Base-by-base conservation (phyloP, 2,329 filamentous ascomycete species). In the Akanthomyces lecanii region DNA sequence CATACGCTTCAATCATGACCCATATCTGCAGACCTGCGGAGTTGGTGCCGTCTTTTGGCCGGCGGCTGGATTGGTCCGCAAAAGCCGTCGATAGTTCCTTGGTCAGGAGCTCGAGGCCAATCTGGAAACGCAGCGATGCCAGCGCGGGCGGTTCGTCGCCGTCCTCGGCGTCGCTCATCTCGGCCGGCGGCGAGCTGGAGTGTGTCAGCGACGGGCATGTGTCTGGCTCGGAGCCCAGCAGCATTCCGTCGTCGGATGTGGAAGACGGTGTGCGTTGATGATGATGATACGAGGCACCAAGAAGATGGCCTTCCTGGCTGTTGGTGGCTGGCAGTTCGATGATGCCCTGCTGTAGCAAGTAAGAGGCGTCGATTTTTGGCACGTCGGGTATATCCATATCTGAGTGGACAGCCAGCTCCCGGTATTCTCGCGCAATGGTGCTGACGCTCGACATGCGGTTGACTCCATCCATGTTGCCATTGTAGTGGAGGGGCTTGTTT, bases 1-100 rank as follows among this genome's bases (percentile, higher is more conserved):
- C 82, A 67, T 85, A 85, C 3, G 82, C 82, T 67, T 85, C 82
- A 57, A 85, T 85, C 82, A 85, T 85, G 50, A 82, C 76, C 78
- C 80, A 81, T 21, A 85, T 70, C 68, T 85, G 82, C 47, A 85
- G 68, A 1, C 79, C 77, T 16, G 81, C 77, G 0, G 76, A 75
- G 42, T 79, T 75, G 3, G 66, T 45, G 62, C 70, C 18, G 25
- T 42, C 70, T 62, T 2, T 67, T 18, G 40, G 12, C 69, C 11
- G 69, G 63, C 59, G 71, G 10, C 64, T 62, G 10, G 71, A 60
- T 58, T 70, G 42, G 51, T 72, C 65, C 54, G 70, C 61, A 45
- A 81, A 66, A 0, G 78, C 78, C 0, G 78, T 77, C 1, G 79
- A 77, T 10, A 85, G 72, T 65, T 85, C 82, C 23, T 75, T 75